Evolutionary conservation across 768 basidiomycete genomes (phyloP), one percentile per base, ranked within the genome.

Genomic region (Termitomyces sp.): DNA sequence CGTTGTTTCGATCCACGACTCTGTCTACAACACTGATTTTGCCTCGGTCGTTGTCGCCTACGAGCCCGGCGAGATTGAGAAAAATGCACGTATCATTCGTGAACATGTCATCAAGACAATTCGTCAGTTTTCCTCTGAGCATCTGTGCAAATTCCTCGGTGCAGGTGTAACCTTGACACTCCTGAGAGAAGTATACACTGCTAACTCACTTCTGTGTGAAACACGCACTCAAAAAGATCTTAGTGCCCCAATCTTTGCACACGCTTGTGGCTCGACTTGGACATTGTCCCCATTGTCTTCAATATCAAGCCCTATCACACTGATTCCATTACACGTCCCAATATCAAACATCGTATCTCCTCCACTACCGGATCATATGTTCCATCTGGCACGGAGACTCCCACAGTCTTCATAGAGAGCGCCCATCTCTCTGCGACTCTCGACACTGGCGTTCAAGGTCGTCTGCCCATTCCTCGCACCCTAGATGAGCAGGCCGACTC

Each of bases 401-500:
- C 90, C 24, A 87, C 86, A 3, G 75, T 90, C 62, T 84, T 79
- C 56, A 77, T 86, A 55, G 85, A 90, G 53, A 73, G 80, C 7
- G 66, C 77, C n/a, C 82, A 83, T 59, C 63, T 87, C 59, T 62
- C 73, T 45, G 76, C 66, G 62, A 67, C 72, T 70, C 60, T 81
- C 71, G 55, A 68, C 22, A 52, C 77, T 3, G 79, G 77, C 30
- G 75, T 83, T 38, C 70, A 76, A 26, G 82, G 78, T 33, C 84
- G 79, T 58, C 76, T 92, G 18, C 89, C 89, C 26, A 87, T 91
- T 55, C 80, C 81, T 3, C 86, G 89, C 60, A 90, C 88, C 18
- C 74, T 91, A 18, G 90, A 90, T 61, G 90, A 92, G 65, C 91
- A 92, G 70, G 87, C 90, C 30, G 91, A 94, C 65, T 90, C 89